These are phyloP conservation scores for Trematosphaeria pertusa DNA, from an alignment of 2,329 filamentous ascomycete genomes.

Conservation along the genomic window DNA sequence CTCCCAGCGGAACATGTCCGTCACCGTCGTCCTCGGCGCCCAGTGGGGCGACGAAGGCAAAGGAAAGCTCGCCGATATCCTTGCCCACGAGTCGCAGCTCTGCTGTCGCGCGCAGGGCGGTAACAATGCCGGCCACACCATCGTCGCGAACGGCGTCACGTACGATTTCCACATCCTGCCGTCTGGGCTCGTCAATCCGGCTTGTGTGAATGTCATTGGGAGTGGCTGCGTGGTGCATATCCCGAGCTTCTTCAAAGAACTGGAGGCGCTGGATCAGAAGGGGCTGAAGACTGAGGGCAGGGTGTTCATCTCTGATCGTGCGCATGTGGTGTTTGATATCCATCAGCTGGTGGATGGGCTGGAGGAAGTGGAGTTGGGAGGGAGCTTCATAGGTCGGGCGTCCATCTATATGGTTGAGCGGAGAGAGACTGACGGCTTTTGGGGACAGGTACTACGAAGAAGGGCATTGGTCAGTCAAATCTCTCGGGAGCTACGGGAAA, in stretches of 20 bases:
- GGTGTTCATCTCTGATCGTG: conserved; percentile 69
- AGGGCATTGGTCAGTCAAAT: conserved; percentile 55
- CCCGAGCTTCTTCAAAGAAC: conserved; percentile 71
- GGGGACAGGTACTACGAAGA: conserved; percentile 59
- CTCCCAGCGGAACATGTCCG: conserved; percentile 48
- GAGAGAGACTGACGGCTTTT: conserved; percentile 29
- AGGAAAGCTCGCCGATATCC: conserved; percentile 67
- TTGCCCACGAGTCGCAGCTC: conserved; percentile 60
- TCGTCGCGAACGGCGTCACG: conserved; percentile 55
- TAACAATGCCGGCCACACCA: conserved; percentile 63
- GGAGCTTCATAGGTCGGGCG: conserved; percentile 50
- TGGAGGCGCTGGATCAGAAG: conserved; percentile 66
- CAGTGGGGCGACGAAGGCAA: conserved; percentile 69
- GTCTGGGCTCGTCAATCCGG: conserved; percentile 74
- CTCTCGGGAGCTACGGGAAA: too few relatives aligned
- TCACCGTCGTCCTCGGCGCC: conserved; percentile 65
- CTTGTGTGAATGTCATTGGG: conserved; percentile 74
- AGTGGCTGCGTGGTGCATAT: conserved; percentile 72
- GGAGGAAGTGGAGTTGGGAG: conserved; percentile 63
- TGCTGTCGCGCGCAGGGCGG: conserved; percentile 67
- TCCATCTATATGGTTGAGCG: conserved; percentile 13
- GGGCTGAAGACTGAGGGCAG: conserved; percentile 65
- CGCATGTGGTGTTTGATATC: conserved; percentile 69
- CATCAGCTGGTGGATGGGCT: conserved; percentile 73
- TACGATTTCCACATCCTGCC: conserved; percentile 52